phyloP scores from a whole-genome alignment of 2,329 filamentous ascomycete species.

The Taxawa tesnikishii region DNA sequence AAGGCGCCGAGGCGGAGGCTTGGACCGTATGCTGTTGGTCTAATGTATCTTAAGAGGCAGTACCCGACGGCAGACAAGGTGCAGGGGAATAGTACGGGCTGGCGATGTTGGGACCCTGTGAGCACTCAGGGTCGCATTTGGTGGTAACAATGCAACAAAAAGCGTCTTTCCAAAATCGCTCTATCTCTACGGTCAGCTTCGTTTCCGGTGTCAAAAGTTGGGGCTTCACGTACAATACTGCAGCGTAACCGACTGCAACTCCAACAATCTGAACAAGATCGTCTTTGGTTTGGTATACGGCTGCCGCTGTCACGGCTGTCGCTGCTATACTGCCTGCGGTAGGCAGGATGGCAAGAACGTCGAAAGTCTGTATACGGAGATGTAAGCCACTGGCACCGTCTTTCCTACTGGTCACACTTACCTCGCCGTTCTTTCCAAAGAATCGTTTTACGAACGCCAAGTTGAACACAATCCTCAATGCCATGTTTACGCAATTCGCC shows the following conservation, averaged over 20 bases:
- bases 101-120: too few relatives aligned
- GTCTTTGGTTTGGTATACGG: conserved; percentile 30
- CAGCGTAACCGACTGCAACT: conserved; percentile 22
- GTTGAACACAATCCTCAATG: conserved; percentile 73
- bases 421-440: conserved; percentile 36
- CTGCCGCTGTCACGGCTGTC: conserved; percentile 22
- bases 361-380: conserved; percentile 12
- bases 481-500: conserved; percentile 87
- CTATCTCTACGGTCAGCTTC: not conserved
- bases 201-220: not conserved
- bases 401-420: conserved; percentile 5
- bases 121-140: conserved; percentile 3
- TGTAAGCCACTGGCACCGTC: not conserved
- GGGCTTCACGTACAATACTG: conserved; percentile 22
- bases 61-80: too few relatives aligned
- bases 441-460: conserved; percentile 56
- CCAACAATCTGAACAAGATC: conserved; percentile 26
- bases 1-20: too few relatives aligned
- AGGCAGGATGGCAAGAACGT: conserved; percentile 16
- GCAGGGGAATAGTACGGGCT: too few relatives aligned
- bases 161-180: conserved; percentile 4
- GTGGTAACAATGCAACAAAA: conserved; percentile 4
- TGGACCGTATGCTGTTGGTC: too few relatives aligned
- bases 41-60: too few relatives aligned
- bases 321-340: conserved; percentile 21